Percentiles rank a stretch among this genome's conserved stretches.
These are phyloP conservation scores for Mollisiaceae sp. DNA, from an alignment of 2,329 filamentous ascomycete genomes.

Conservation along the genomic window DNA sequence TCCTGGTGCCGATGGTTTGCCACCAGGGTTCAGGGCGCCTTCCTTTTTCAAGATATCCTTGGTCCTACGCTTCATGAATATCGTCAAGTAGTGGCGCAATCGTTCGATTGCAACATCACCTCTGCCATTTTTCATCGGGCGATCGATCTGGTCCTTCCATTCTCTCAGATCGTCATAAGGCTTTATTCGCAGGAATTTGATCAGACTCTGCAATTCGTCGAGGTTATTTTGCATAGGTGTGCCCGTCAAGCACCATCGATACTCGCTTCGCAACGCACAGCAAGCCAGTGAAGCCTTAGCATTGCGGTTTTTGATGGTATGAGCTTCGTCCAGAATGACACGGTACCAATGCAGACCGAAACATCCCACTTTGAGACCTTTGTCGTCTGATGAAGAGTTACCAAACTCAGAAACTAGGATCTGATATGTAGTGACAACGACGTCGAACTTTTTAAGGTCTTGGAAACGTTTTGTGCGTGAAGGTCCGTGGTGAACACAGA, in stretches of 20 bases:
- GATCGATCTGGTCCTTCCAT: slow-evolving; percentile 92
- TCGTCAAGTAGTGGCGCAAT: slow-evolving; percentile 82
- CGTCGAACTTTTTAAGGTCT: slow-evolving; percentile 83
- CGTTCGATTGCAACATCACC: slow-evolving; percentile 88
- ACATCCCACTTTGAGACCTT: slow-evolving; percentile 75
- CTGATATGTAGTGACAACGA: slow-evolving; percentile 97
- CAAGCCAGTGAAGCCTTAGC: slow-evolving; percentile 94
- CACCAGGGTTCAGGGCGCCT: slow-evolving; percentile 78
- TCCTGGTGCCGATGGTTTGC: slow-evolving; percentile 58
- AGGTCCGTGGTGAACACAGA: slow-evolving; percentile 90
- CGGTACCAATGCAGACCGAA: slow-evolving; percentile 96
- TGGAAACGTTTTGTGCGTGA: slow-evolving; percentile 79
- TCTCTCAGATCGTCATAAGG: slow-evolving; percentile 85
- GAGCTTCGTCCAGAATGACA: slow-evolving; percentile 93
- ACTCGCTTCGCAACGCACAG: slow-evolving; percentile 82
- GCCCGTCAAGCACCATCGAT: slow-evolving; percentile 94
- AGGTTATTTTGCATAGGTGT: slow-evolving; percentile 99
- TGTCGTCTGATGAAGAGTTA: slow-evolving; percentile 64
- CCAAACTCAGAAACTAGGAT: slow-evolving; percentile 91
- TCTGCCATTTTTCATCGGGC: slow-evolving; percentile 86
- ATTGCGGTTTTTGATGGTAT: slow-evolving; percentile 98
- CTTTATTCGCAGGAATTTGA: slow-evolving; percentile 89
- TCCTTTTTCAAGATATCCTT: slow-evolving; percentile 95
- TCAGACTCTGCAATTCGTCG: slow-evolving; percentile 91
- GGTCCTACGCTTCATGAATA: slow-evolving; percentile 98